Percentiles rank a stretch among this genome's conserved stretches.
phyloP scores from a whole-genome alignment of 169 alveolate genomes.

The Theileria annulata region DNA sequence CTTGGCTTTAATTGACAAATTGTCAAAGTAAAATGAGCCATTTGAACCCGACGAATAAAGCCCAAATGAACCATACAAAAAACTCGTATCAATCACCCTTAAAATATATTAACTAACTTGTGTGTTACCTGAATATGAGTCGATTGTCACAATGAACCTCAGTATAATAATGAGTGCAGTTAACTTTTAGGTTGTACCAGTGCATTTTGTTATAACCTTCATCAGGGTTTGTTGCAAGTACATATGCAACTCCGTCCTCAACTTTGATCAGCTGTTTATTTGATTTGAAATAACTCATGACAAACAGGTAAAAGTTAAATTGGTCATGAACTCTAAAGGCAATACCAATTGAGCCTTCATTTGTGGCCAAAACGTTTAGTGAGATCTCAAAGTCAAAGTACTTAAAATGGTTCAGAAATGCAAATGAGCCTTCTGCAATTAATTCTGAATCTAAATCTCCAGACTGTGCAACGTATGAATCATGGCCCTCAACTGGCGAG shows the following conservation, averaged over 20 bases:
- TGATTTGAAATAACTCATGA: conserved; percentile 75
- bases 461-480: conserved; percentile 80
- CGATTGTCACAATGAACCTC: conserved; percentile 67
- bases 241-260: conserved; percentile 77
- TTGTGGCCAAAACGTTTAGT: conserved; percentile 76
- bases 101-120: conserved; percentile 4
- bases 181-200: conserved; percentile 74
- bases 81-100: conserved; percentile 83
- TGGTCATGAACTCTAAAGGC: conserved; percentile 84
- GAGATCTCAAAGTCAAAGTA: conserved; percentile 78
- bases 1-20: conserved; percentile 74
- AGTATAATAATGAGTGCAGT: conserved; percentile 62
- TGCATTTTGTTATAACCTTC: conserved; percentile 77
- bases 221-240: conserved; percentile 74
- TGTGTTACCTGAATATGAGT: conserved; percentile 30
- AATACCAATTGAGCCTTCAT: conserved; percentile 83
- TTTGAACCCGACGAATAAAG: conserved; percentile 83
- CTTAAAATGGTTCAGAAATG: conserved; percentile 77
- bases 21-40: conserved; percentile 83
- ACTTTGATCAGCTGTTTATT: conserved; percentile 78
- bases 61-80: conserved; percentile 84
- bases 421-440: conserved; percentile 83
- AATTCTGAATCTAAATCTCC: conserved; percentile 73
- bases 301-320: conserved; percentile 82
- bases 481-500: conserved; percentile 79